phyloP scores from a whole-genome alignment of 352 stramenopile genomes.

The Phytophthora agathidicida region DNA sequence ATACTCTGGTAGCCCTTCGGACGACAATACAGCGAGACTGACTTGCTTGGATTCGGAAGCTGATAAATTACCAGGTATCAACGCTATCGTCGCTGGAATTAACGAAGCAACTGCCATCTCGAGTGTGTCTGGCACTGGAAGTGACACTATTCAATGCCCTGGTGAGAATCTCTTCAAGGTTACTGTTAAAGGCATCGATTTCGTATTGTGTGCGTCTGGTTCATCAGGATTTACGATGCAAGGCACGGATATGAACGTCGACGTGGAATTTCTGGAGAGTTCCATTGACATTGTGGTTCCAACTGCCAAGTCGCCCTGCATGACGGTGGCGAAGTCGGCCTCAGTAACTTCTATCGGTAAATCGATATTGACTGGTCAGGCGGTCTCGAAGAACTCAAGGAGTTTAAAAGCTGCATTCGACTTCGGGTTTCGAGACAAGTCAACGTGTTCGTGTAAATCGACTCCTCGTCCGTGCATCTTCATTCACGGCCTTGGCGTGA shows the following conservation, averaged over 20 bases:
- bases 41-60: conserved; percentile 12
- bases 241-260: conserved; percentile 8
- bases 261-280: conserved; percentile 4
- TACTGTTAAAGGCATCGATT: neutral
- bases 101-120: conserved; percentile 1
- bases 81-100: neutral
- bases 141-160: neutral
- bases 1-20: too few species aligned
- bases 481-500: conserved; percentile 16
- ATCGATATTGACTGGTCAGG: conserved; percentile 6
- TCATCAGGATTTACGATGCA: conserved; percentile 7
- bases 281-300: neutral
- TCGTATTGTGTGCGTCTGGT: neutral
- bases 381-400: neutral
- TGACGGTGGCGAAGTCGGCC: neutral
- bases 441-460: too few species aligned
- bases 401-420: conserved; percentile 11
- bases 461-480: conserved; percentile 13
- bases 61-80: neutral
- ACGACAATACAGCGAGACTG: neutral
- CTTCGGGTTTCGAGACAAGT: neutral
- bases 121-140: neutral
- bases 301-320: neutral
- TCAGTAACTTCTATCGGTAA: conserved; percentile 3
- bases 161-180: neutral